Evolutionary conservation across 129 eudicot species (phyloP), one percentile per base, ranked within the genome.

Genomic region (Flaveria robusta): DNA sequence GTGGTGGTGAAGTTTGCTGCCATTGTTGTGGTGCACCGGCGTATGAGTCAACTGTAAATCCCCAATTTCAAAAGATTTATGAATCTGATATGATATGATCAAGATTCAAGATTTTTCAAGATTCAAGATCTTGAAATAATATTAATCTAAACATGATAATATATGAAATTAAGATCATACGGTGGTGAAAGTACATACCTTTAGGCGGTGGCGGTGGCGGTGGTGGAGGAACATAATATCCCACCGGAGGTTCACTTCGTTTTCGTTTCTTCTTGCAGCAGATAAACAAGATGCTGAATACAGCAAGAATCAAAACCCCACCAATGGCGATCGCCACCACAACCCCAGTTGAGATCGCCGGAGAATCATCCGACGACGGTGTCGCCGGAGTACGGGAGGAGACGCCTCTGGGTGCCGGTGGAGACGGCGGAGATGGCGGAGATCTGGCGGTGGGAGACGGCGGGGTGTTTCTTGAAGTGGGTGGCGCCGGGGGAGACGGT

Each of bases 131-230:
- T 74, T 74, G 63, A 45, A 46, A 42, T 66, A 22, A 42, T n/a
- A 73, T 63, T 19, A 34, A 41, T 11, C 49, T 9, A 29, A 29
- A 72, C 43, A 24, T 0, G 2, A 59, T 0, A 26, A 54, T 16
- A 39, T 22, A 69, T 39, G 45, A 31, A 78, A 43, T 56, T 59
- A 72, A 19, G 2, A 54, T 19, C 54, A 42, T 66, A 18, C 27
- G 46, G 20, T 49, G 22, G 56, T 15, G 51, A 55, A 45, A 70
- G 66, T 9, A 16, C 20, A 43, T 16, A 94, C 98, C 97, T 94
- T 94, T 94, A 66, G 81, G 83, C 39, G 88, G 96, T 58, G 86
- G 85, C 37, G 90, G 92, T 1, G 96, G 90, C 2, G 98, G 96
- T 2, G 68, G 96, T n/a, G 98, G 96, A 9, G 68, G 96, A 55